phyloP scores from a whole-genome alignment of 1,139 yeast species.

The Debaryomyces psychrophilus region DNA sequence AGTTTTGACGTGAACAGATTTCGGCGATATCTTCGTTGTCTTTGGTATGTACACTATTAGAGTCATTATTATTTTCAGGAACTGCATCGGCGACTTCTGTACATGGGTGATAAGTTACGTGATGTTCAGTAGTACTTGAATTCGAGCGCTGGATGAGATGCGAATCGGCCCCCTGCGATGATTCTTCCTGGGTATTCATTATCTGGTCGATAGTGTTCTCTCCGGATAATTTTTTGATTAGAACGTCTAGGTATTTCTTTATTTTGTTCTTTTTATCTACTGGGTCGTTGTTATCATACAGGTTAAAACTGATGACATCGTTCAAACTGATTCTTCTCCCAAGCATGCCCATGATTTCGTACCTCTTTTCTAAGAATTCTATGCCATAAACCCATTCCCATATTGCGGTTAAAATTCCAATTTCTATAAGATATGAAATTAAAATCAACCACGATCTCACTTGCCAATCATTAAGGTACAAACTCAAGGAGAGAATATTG shows the following conservation, averaged over 20 bases:
- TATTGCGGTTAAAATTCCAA: constrained; percentile 42
- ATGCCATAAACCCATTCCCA: constrained; percentile 60
- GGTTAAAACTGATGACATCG: constrained; percentile 31
- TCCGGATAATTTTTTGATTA: neutral
- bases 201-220: neutral
- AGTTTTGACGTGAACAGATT: neutral
- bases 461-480: constrained; percentile 35
- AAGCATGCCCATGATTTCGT: constrained; percentile 50
- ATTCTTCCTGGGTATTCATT: neutral
- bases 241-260: neutral
- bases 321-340: constrained; percentile 50
- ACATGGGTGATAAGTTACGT: too few species aligned
- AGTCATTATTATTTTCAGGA: neutral
- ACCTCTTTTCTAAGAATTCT: constrained; percentile 41
- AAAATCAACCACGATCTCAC: constrained; percentile 43
- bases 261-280: constrained; percentile 17
- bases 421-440: constrained; percentile 40
- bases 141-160: too few species aligned
- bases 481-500: constrained; percentile 30
- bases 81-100: neutral
- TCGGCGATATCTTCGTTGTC: neutral
- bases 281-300: constrained; percentile 20
- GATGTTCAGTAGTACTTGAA: too few species aligned
- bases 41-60: neutral
- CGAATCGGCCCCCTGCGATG: too few species aligned